phyloP scores from a whole-genome alignment of 2,329 filamentous ascomycete genomes.

The Colletotrichum endophyticum region DNA sequence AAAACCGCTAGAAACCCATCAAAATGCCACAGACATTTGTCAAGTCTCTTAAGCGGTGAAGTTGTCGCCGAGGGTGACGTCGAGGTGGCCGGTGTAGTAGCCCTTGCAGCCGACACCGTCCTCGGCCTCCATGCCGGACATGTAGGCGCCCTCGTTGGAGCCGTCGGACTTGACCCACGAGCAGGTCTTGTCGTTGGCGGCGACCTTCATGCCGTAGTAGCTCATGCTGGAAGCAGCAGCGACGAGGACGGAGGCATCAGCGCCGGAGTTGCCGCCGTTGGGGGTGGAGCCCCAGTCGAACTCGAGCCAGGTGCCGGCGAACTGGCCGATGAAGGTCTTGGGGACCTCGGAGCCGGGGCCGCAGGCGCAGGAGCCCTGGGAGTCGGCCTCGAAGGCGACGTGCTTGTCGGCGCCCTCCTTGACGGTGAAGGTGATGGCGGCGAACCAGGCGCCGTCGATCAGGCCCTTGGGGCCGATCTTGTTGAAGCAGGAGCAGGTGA shows the following conservation, averaged over 20 bases:
- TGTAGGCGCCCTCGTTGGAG: conserved; percentile 38
- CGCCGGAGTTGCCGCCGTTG: conserved; percentile 56
- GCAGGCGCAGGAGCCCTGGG: conserved; percentile 55
- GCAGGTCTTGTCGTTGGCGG: conserved; percentile 44
- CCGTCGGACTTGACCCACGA: conserved; percentile 42
- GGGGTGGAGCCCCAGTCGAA: conserved; percentile 49
- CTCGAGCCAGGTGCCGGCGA: conserved; percentile 53
- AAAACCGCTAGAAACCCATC: background rate
- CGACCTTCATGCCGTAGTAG: conserved; percentile 42
- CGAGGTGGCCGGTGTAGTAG: conserved; percentile 29
- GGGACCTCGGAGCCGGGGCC: conserved; percentile 32
- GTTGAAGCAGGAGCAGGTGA: conserved; percentile 52
- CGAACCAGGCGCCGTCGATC: conserved; percentile 55
- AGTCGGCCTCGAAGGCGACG: conserved; percentile 50
- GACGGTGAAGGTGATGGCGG: conserved; percentile 47
- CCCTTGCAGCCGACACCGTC: conserved; percentile 49
- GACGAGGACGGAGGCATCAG: conserved; percentile 55
- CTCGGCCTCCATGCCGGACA: conserved; percentile 36
- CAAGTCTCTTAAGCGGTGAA: background rate
- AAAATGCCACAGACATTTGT: background rate
- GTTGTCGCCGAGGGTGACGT: conserved; percentile 35
- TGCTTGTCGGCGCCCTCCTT: conserved; percentile 37
- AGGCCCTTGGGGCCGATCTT: conserved; percentile 52
- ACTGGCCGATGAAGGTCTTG: conserved; percentile 43
- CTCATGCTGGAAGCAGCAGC: conserved; percentile 34